Evolutionary conservation across 2,329 filamentous ascomycete species (phyloP), one percentile per base, ranked within the genome.

Genomic region (Calonectria pteridis): DNA sequence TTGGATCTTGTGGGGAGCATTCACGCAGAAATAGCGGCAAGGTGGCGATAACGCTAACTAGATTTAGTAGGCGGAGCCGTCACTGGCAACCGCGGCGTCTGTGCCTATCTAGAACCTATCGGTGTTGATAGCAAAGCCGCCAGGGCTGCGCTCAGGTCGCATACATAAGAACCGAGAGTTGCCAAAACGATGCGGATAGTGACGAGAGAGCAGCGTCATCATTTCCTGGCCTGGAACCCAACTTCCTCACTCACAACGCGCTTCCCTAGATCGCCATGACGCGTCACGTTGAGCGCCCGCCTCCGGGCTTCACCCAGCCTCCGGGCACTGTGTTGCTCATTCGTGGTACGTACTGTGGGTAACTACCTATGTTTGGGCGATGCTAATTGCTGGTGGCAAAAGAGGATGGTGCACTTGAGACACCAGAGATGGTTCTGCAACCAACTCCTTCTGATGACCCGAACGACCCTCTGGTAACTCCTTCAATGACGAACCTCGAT

Each of bases 391-490:
- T 40, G 7, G 3, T 10, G n/a, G 11, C 26, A 26, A 11, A 29
- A 35, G 53, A 69, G 28, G 37, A 49, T 46, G 67, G 40, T 9
- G 4, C 37, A 5, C 33, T 35, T 26, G 37, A 62, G 10, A 29
- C 5, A 14, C 37, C 40, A 10, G 33, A 35, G 37, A 7, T 69
- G 4, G 35, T 69, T 20, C 37, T 49, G 20, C 67, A 69, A 20
- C 69, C 69, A 3, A 11, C 18, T 11, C 72, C 72, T 2, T 64
- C 72, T 26, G 68, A 49, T 26, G 72, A 81, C 20, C 79, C 79
- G 6, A 79, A 80, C 65, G 79, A 81, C 43, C 80, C 79, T 11
- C 53, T 81, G 67, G 80, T 81, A 31, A 29, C 14, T n/a, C 7
- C 20, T n/a, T 14, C 28, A n/a, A 31, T 13, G 4, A 7, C 18